Evolutionary conservation across 768 basidiomycete genomes (phyloP), one percentile per base, ranked within the genome.

Genomic region (Leucocoprinus leucothites): DNA sequence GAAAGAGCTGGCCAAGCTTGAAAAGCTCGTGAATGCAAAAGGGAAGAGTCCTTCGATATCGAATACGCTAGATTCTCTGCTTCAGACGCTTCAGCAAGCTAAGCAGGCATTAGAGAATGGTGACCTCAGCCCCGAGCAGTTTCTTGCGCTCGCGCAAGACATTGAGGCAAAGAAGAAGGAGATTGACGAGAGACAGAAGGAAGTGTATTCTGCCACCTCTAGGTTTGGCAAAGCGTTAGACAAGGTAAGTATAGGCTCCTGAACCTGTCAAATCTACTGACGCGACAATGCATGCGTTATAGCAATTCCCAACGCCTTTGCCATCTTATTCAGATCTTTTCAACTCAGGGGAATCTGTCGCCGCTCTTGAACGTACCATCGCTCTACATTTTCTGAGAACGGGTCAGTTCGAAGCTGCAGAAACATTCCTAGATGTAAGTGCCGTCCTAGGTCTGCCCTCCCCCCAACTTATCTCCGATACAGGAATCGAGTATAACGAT

Each of bases 201-300:
- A 94, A 61, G 79, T 93, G 31, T 91, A 95, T 63, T 82, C 78
- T 18, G 84, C 86, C 2, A 70, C 97, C 8, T 81, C 85, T 24
- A 82, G 83, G 60, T 76, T 95, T 35, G 92, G 91, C 25, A 98
- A 94, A 71, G 80, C 85, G 0, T 69, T 98, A 66, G 96, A 98
- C 65, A 98, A 97, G 87, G 96, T 91, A n/a, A n/a, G 53, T 41
- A 77, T 57, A 40, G 35, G 26, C 21, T 38, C 49, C 24, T 9
- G 16, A 18, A 36, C 25, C 22, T 24, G 24, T 56, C 34, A 36
- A 42, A 53, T 46, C 22, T 51, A 16, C 57, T 42, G 41, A 2
- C 9, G 11, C 21, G 31, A 18, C n/a, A n/a, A n/a, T 45, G 9
- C 41, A 26, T 49, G 50, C 31, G 9, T 22, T n/a, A 47, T 54